These are phyloP conservation scores for Metroxylon sagu DNA, from an alignment of 176 grass and related monocot genomes.

Conservation along the genomic window DNA sequence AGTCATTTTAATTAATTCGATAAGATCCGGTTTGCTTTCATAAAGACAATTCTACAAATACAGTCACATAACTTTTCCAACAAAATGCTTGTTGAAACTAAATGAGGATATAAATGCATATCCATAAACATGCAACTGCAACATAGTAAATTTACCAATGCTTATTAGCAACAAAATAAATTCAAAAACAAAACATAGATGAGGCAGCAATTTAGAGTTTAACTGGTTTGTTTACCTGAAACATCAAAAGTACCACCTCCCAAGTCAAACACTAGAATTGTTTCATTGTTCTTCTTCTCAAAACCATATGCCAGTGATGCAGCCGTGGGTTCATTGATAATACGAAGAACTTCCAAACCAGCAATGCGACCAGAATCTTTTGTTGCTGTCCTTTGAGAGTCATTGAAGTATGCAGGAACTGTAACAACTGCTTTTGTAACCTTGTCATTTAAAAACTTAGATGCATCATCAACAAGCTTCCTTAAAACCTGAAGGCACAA, in stretches of 20 bases:
- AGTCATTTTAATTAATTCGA: too few relatives aligned
- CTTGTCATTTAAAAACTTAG: slow-evolving; percentile 96
- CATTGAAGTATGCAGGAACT: slow-evolving; percentile 96
- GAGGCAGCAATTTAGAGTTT: slow-evolving; percentile 4
- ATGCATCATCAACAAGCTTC: slow-evolving; percentile 92
- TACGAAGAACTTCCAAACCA: slow-evolving; percentile 97
- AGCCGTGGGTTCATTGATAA: slow-evolving; percentile 98
- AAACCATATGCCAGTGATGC: slow-evolving; percentile 97
- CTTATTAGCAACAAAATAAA: not conserved
- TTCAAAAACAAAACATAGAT: slow-evolving; percentile 5
- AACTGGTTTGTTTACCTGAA: slow-evolving; percentile 45
- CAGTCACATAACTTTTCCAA: too few relatives aligned
- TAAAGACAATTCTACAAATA: too few relatives aligned
- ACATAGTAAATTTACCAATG: too few relatives aligned
- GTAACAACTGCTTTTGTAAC: slow-evolving; percentile 98
- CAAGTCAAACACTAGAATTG: slow-evolving; percentile 94
- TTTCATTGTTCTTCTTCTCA: slow-evolving; percentile 98
- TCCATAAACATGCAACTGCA: too few relatives aligned
- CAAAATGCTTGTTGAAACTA: too few relatives aligned
- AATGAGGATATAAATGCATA: too few relatives aligned
- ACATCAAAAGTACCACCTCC: slow-evolving; percentile 99
- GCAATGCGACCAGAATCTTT: slow-evolving; percentile 98
- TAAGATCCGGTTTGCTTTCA: too few relatives aligned
- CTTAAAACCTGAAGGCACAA: slow-evolving; percentile 56
- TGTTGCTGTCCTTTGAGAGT: slow-evolving; percentile 96